Percentiles rank a stretch among this genome's conserved stretches.
These are phyloP conservation scores for Trichoderma pleuroti DNA, from an alignment of 2,329 filamentous ascomycete genomes.

Conservation along the genomic window DNA sequence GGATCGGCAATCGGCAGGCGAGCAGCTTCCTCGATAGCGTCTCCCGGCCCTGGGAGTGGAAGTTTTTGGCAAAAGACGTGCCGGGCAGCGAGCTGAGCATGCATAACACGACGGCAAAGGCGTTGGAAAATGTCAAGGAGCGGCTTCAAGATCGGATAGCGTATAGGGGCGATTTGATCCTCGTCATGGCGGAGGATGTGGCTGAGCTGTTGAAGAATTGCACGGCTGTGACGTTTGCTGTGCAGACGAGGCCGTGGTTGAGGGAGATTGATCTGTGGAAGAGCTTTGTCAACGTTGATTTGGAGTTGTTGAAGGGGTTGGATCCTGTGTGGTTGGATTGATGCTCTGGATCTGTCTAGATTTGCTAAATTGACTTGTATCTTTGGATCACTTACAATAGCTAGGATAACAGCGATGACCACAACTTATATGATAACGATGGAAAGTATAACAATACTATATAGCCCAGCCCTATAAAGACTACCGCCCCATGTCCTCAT, in stretches of 20 bases:
- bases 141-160: constrained; percentile 24
- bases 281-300: constrained; percentile 30
- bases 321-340: constrained; percentile 27
- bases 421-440: no score
- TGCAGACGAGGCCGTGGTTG: constrained; percentile 31
- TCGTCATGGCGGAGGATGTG: constrained; percentile 27
- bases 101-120: constrained; percentile 17
- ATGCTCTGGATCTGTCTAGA: neutral
- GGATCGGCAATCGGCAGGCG: constrained; percentile 20
- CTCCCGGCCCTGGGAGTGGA: constrained; percentile 28
- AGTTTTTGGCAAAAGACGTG: constrained; percentile 31
- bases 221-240: constrained; percentile 27
- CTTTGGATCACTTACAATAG: neutral
- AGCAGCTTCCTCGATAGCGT: constrained; percentile 28
- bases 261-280: constrained; percentile 30
- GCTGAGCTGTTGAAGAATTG: constrained; percentile 26
- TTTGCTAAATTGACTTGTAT: neutral
- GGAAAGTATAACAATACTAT: no score
- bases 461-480: no score
- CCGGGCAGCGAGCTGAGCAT: constrained; percentile 26
- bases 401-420: no score
- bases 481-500: no score
- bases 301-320: constrained; percentile 23
- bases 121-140: constrained; percentile 22
- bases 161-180: constrained; percentile 25